Evolutionary conservation across 768 basidiomycete genomes (phyloP).

Genomic region (Lentinula sp.): DNA sequence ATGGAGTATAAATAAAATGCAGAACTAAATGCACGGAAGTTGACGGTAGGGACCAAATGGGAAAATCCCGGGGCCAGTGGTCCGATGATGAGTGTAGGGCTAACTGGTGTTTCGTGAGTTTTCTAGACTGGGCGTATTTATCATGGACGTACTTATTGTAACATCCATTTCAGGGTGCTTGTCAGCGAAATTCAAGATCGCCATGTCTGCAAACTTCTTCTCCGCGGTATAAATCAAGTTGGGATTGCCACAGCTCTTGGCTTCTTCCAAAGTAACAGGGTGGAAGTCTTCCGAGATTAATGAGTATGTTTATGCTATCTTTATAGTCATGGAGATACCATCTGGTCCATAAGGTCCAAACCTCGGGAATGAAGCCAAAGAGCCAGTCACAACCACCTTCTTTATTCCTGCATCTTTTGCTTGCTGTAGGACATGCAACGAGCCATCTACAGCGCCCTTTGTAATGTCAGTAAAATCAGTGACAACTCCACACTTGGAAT

Average conservation of each 20-base stretch:
- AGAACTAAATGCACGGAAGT: constrained; percentile 10
- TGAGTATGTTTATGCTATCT: neutral
- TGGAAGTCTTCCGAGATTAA: neutral
- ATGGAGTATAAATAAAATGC: constrained; percentile 11
- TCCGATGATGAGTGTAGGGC: constrained; percentile 18
- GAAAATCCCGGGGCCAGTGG: constrained; percentile 18
- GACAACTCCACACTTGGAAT: neutral
- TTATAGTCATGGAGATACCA: neutral
- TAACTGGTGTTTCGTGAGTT: constrained; percentile 12
- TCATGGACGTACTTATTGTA: constrained; percentile 7
- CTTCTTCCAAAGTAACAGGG: neutral
- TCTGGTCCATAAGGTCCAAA: neutral
- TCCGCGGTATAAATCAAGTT: neutral
- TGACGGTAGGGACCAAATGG: constrained; percentile 10
- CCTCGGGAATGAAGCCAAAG: constrained; percentile 1
- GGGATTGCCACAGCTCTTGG: neutral
- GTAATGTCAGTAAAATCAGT: neutral
- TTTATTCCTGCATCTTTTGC: neutral
- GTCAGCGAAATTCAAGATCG: neutral
- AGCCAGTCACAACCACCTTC: constrained; percentile 5
- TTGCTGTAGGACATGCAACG: constrained; percentile 8
- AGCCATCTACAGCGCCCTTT: constrained; percentile 6
- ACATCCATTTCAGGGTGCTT: neutral
- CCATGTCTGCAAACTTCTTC: neutral
- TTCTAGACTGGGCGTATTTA: constrained; percentile 12